Evolutionary conservation across 768 basidiomycete genomes (phyloP).

Genomic region (Filobasidium floriforme): DNA sequence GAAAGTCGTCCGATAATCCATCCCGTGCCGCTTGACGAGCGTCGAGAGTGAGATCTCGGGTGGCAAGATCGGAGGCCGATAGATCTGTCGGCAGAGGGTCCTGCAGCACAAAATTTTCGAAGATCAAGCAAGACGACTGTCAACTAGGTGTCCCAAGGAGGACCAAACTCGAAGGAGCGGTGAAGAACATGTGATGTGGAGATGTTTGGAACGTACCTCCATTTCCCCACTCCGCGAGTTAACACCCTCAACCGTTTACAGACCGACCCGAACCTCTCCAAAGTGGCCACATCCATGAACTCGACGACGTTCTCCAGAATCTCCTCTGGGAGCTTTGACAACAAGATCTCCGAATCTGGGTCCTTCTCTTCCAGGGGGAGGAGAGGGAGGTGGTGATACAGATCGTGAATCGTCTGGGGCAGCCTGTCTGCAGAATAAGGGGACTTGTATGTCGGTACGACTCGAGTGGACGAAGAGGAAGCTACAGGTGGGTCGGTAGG

Average conservation of each 20-base stretch:
- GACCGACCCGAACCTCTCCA: constrained; percentile 71
- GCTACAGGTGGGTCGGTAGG: no score
- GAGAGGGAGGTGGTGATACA: constrained; percentile 46
- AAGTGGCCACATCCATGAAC: constrained; percentile 57
- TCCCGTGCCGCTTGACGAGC: constrained; percentile 53
- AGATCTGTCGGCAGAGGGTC: constrained; percentile 58
- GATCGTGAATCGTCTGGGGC: constrained; percentile 2
- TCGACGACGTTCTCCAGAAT: constrained; percentile 62
- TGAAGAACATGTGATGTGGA: no score
- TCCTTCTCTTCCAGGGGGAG: constrained; percentile 62
- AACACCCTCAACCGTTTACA: constrained; percentile 68
- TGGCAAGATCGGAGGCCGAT: constrained; percentile 68
- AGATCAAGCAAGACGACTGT: not conserved
- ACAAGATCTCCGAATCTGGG: constrained; percentile 45
- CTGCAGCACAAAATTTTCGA: no score
- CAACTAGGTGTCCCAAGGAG: not conserved
- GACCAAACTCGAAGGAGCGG: not conserved
- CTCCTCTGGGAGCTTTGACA: constrained; percentile 67
- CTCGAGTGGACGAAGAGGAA: not conserved
- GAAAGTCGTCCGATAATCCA: constrained; percentile 66
- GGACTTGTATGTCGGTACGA: not conserved
- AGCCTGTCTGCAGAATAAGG: not conserved
- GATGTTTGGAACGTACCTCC: constrained; percentile 62
- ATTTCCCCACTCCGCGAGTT: constrained; percentile 61
- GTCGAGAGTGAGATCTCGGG: constrained; percentile 51